Conservation (phyloP, 495 filamentous ascomycete species). For the Neurospora sp. region DNA sequence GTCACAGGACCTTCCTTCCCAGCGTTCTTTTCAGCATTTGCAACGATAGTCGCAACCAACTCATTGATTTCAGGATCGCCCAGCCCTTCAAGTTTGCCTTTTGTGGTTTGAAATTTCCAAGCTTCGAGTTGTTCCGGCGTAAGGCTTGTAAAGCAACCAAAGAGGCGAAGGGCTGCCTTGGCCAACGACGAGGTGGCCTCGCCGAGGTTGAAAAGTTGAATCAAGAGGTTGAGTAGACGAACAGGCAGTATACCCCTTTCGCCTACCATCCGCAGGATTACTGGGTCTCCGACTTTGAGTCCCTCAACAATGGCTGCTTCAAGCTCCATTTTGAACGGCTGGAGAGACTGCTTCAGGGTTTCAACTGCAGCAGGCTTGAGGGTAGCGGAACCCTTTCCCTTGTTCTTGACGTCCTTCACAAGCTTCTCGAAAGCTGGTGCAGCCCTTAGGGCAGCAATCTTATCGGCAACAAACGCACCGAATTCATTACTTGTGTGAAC, state of each 20-base stretch:
- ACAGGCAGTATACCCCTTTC: conserved; percentile 29
- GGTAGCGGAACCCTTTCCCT: conserved; percentile 3
- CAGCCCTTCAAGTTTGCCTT: conserved; percentile 53
- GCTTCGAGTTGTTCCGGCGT: conserved; percentile 53
- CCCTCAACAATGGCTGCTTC: conserved; percentile 11
- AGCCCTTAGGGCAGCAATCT: conserved; percentile 3
- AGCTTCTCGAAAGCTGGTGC: conserved; percentile 5
- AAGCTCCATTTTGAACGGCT: conserved; percentile 10
- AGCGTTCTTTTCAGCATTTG: conserved; percentile 20
- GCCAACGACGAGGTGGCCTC: conserved; percentile 56
- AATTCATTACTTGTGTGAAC: conserved; percentile 4
- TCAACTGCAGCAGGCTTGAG: conserved; percentile 7
- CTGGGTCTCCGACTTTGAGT: conserved; percentile 3
- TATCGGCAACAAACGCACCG: conserved; percentile 2
- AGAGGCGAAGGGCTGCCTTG: conserved; percentile 54
- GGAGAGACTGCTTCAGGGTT: conserved; percentile 6
- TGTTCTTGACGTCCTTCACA: not conserved
- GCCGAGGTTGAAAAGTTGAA: conserved; percentile 53
- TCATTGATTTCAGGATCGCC: conserved; percentile 52
- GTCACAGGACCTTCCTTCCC: conserved; percentile 11
- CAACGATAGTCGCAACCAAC: conserved; percentile 28
- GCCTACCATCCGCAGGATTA: conserved; percentile 42
- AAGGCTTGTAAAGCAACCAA: conserved; percentile 49
- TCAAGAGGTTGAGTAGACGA: conserved; percentile 52
- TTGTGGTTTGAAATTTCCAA: conserved; percentile 56